These are phyloP conservation scores for Beauveria caledonica DNA, from an alignment of 2,329 filamentous ascomycete genomes.

Conservation along the genomic window DNA sequence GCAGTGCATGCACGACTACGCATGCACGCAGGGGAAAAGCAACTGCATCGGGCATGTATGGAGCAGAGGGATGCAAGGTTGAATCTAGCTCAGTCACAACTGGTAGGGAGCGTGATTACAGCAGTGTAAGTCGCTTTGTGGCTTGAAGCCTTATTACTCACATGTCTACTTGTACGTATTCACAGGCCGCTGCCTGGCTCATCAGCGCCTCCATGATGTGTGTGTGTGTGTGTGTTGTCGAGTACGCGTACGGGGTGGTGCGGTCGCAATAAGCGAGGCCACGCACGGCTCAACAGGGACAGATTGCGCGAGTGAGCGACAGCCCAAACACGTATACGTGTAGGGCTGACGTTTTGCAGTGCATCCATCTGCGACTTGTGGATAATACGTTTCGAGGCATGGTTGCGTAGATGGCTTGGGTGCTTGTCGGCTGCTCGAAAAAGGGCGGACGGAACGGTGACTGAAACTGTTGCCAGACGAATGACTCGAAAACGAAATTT, in stretches of 20 bases:
- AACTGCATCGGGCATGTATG: background rate
- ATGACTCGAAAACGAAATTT: background rate
- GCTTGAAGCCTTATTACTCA: background rate
- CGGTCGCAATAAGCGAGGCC: too few relatives aligned
- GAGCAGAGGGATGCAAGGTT: background rate
- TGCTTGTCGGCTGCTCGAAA: background rate
- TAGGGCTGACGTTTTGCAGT: background rate
- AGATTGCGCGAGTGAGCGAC: background rate
- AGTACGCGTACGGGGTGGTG: too few relatives aligned
- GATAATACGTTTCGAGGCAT: background rate
- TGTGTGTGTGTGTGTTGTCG: too few relatives aligned
- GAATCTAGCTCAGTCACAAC: background rate
- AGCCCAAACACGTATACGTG: background rate
- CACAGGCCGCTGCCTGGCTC: too few relatives aligned
- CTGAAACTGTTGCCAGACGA: background rate
- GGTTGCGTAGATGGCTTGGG: background rate
- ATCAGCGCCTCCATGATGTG: too few relatives aligned
- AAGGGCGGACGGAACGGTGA: too few relatives aligned
- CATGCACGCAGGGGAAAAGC: background rate
- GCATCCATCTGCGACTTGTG: background rate
- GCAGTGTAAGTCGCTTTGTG: background rate
- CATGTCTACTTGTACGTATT: background rate
- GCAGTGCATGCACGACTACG: background rate
- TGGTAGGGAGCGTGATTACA: background rate
- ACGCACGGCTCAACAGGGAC: background rate